Conservation (phyloP, 129 eudicot species). For the Oenanthe sinensis region DNA sequence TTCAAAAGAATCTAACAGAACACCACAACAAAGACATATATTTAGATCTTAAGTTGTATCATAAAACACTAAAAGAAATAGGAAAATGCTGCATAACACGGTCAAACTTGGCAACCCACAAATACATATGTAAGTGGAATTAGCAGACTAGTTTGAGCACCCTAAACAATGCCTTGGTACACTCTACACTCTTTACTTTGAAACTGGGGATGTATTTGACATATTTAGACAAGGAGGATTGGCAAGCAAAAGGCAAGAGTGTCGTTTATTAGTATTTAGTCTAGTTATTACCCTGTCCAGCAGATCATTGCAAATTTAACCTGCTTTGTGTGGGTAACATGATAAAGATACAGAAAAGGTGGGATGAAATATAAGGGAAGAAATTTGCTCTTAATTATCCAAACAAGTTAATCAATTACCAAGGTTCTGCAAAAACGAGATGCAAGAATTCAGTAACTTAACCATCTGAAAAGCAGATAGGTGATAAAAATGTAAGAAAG, state of each 20-base stretch:
- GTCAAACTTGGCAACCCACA: not conserved
- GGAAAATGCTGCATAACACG: not conserved
- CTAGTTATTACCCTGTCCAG: not conserved
- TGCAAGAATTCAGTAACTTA: no score
- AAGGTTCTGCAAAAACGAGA: no score
- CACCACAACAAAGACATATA: not conserved
- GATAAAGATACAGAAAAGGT: not conserved
- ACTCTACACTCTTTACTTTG: no score
- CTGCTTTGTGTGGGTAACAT: not conserved
- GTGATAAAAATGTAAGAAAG: not conserved
- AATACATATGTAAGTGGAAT: not conserved
- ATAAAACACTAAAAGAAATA: not conserved
- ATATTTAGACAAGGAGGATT: no score
- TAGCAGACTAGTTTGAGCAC: not conserved
- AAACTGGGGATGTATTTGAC: no score
- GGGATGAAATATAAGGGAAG: no score
- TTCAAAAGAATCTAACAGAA: not conserved
- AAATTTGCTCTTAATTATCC: not conserved
- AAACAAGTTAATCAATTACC: not conserved
- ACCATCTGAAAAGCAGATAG: not conserved
- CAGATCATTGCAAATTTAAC: not conserved
- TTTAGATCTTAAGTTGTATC: not conserved
- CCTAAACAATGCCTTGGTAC: not conserved
- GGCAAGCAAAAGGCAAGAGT: not conserved
- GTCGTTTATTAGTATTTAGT: no score